Base-by-base conservation (phyloP, 176 grass and related monocot genomes). In the Cenchrus fungigraminus region DNA sequence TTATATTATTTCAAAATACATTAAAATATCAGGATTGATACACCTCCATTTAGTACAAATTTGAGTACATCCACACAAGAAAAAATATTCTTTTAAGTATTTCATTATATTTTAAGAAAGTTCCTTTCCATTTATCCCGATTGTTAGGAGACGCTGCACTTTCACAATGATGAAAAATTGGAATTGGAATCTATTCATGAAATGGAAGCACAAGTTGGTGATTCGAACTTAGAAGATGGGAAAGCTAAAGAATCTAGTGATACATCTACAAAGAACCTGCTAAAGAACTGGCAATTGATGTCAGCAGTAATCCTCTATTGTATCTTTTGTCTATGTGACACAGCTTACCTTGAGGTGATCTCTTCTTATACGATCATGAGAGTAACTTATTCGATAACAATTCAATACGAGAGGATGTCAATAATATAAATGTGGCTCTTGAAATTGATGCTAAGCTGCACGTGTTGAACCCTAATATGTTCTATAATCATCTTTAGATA, bases 261-360 rank as follows among this genome's bases (percentile, higher is more conserved):
- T 13, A 44, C 44, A 71, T 73, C 86, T 63, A 84, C 76, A 52
- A 84, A 86, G 76, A 87, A 50, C 10, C 71, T 94, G 60, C 67
- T 94, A 60, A 91, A 75, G 40, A 94, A 91, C 55, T 68, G 80
- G 89, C 86, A 85, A 43, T 63, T 91, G 51, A 89, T 94, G 83
- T 91, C 92, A 81, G 55, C 92, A 69, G 28, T 94, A 49, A 89
- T 53, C 32, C 69, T 91, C 17, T 94, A 89, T 8, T 89, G 80
- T 79, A 53, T 89, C 40, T 94, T 94, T 71, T 88, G 12, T 68
- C 86, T 94, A 63, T 84, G 87, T 78, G 87, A 92, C 63, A 90
- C 81, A 34, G 85, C 87, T 71, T 92, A 92, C 71, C 67, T 86
- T 73, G 91, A 92, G 91, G 91, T 90, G 65, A 47, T 90, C 4